Evolutionary conservation across 441 rosid species (phyloP), one percentile per base, ranked within the genome.

Genomic region (Sinapis alba): DNA sequence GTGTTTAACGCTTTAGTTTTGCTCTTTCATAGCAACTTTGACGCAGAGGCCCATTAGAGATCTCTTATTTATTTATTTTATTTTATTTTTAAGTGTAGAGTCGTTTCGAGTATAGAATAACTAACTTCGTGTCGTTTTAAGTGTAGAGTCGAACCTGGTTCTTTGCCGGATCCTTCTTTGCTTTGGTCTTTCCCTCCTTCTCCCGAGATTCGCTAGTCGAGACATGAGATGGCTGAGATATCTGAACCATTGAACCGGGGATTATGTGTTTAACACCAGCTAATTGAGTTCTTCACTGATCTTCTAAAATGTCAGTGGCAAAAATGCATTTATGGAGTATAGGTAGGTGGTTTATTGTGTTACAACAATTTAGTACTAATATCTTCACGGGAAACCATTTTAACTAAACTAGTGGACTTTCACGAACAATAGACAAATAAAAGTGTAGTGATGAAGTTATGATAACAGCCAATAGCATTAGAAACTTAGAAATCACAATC

Each of bases 321-420:
- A 53, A 41, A 9, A n/a, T 53, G 50, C 16, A 41, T 41, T 58
- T 61, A 47, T 71, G 16, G 61, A 71, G 75, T 61, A 7, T 20
- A 20, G 32, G 34, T 62, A 13, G 26, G 50, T 34, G 24, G 32
- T 34, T 61, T 5, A 38, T 43, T 43, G 19, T 6, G 19, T 43
- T 43, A 45, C 9, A 45, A 45, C 51, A 45, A 13, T 5, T 41
- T 4, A 41, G 47, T 41, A 41, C 47, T 34, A 34, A 12, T 38
- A 38, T 38, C 45, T 12, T 38, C 45, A 38, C 5, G 5, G 45
- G 4, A 11, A 38, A 38, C 45, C 6, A 38, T 15, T 12, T 11
- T 38, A 12, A 12, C 15, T n/a, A 9, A 26, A n/a, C 36, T 58
- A 58, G 18, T n/a, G 27, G 30, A 11, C 28, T 54, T 21, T 54